Conservation (phyloP, 2,329 filamentous ascomycete genomes). For the Alternaria hordeiaustralica region DNA sequence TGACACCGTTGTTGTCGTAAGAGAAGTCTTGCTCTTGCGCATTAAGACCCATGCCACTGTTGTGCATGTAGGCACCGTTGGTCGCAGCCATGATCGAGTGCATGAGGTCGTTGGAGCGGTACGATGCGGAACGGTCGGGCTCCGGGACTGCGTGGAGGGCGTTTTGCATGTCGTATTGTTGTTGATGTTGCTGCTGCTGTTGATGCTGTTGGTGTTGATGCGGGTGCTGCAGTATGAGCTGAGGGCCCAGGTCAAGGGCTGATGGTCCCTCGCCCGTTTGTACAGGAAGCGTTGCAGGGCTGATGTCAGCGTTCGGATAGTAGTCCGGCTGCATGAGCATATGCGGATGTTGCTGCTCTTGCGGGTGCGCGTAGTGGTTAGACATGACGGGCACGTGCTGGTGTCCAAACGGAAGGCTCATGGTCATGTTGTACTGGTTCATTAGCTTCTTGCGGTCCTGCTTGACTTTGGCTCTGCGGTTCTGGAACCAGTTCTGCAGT, state of each 20-base stretch:
- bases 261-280: constrained; percentile 41
- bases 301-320: constrained; percentile 44
- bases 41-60: constrained; percentile 30
- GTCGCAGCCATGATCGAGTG: constrained; percentile 47
- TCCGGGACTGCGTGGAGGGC: constrained; percentile 44
- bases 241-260: constrained; percentile 38
- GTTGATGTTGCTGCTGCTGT: constrained; percentile 36
- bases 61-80: constrained; percentile 43
- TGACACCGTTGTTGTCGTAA: constrained; percentile 18
- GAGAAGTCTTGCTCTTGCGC: constrained; percentile 34
- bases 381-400: constrained; percentile 32
- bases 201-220: constrained; percentile 35
- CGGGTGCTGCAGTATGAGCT: constrained; percentile 40
- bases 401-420: constrained; percentile 37
- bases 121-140: constrained; percentile 33
- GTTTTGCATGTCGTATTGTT: constrained; percentile 44
- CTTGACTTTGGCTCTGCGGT: constrained; percentile 60
- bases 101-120: constrained; percentile 44
- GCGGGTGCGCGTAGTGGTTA: constrained; percentile 22
- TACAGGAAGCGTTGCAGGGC: constrained; percentile 42
- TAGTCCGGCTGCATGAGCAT: constrained; percentile 38
- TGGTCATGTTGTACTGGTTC: constrained; percentile 47
- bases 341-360: constrained; percentile 34
- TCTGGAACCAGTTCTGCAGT: constrained; percentile 61
- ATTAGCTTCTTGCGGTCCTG: constrained; percentile 58